These are phyloP conservation scores for Cercospora sp. DNA, from an alignment of 2,329 filamentous ascomycete species.

Conservation along the genomic window DNA sequence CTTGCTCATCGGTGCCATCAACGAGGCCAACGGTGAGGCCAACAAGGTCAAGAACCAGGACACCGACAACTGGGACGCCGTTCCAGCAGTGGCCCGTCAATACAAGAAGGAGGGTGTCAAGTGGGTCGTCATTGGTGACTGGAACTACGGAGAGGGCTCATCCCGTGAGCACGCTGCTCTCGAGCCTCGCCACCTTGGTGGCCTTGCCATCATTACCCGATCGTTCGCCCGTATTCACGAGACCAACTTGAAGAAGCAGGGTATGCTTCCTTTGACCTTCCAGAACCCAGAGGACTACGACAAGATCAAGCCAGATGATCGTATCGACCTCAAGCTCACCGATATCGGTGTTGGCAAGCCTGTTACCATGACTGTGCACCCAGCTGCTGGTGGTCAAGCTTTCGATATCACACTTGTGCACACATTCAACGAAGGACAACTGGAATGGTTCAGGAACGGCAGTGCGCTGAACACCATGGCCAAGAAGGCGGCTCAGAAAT, in stretches of 20 bases:
- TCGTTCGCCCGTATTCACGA: slow-evolving; percentile 99
- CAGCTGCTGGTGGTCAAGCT: slow-evolving; percentile 71
- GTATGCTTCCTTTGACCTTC: slow-evolving; percentile 98
- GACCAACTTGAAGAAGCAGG: slow-evolving; percentile 99
- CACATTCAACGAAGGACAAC: slow-evolving; percentile 97
- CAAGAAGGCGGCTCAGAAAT: slow-evolving; percentile 52
- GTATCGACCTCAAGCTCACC: slow-evolving; percentile 85
- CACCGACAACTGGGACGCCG: slow-evolving; percentile 79
- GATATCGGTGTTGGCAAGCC: slow-evolving; percentile 91
- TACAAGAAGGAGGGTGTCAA: slow-evolving; percentile 96
- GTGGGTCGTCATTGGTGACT: slow-evolving; percentile 98
- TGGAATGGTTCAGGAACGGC: slow-evolving; percentile 99
- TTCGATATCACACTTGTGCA: slow-evolving; percentile 86
- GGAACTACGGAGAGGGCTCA: slow-evolving; percentile 98
- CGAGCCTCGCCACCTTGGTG: slow-evolving; percentile 94
- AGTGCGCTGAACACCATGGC: slow-evolving; percentile 98
- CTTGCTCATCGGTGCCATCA: slow-evolving; percentile 97
- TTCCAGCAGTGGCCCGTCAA: slow-evolving; percentile 91
- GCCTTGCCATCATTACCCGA: slow-evolving; percentile 92
- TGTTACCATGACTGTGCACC: slow-evolving; percentile 87
- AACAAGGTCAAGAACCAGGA: slow-evolving; percentile 96
- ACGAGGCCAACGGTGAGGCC: slow-evolving; percentile 91
- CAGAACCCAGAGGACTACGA: slow-evolving; percentile 94
- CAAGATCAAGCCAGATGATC: slow-evolving; percentile 90
- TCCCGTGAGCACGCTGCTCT: slow-evolving; percentile 98